Conservation (phyloP, 1,284 basidiomycete species). For the Earliella scabrosa region DNA sequence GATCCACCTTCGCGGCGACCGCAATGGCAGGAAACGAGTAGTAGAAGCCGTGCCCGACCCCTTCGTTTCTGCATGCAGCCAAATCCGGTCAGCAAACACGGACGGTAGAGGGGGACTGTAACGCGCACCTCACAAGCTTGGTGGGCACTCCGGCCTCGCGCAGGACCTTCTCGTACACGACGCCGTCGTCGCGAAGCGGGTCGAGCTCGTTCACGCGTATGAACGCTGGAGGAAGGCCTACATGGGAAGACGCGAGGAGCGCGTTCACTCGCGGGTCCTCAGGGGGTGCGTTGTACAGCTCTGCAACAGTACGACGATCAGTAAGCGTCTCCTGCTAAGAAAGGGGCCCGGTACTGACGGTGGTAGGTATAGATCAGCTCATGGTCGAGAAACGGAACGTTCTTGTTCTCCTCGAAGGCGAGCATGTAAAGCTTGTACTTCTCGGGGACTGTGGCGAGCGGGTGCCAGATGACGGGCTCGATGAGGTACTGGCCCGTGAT, state of each 20-base stretch:
- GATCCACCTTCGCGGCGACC: not conserved
- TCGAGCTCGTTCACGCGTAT: slow-evolving; percentile 27
- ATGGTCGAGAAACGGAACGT: no score
- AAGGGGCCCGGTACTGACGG: no score
- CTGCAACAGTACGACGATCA: no score
- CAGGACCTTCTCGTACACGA: slow-evolving; percentile 27
- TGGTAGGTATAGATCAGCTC: no score
- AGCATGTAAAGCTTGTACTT: not conserved
- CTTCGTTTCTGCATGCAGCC: not conserved
- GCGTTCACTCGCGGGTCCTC: slow-evolving; percentile 19
- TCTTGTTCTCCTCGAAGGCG: no score
- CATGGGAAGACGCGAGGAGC: slow-evolving; percentile 19
- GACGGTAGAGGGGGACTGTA: not conserved
- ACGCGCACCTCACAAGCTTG: slow-evolving; percentile 10
- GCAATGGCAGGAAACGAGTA: not conserved
- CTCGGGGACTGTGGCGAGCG: not conserved
- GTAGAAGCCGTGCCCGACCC: not conserved
- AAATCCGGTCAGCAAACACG: not conserved
- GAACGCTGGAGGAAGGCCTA: slow-evolving; percentile 25
- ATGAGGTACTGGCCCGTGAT: slow-evolving; percentile 20
- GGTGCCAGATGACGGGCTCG: not conserved
- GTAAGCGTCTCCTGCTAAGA: no score
- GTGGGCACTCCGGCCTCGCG: slow-evolving; percentile 25
- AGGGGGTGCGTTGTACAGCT: not conserved
- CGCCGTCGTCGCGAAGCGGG: slow-evolving; percentile 27